A percentile compares a stretch with the other conserved stretches of the same genome.
phyloP scores from a whole-genome alignment of 805 yeast genomes.

The Candida michaelii region DNA sequence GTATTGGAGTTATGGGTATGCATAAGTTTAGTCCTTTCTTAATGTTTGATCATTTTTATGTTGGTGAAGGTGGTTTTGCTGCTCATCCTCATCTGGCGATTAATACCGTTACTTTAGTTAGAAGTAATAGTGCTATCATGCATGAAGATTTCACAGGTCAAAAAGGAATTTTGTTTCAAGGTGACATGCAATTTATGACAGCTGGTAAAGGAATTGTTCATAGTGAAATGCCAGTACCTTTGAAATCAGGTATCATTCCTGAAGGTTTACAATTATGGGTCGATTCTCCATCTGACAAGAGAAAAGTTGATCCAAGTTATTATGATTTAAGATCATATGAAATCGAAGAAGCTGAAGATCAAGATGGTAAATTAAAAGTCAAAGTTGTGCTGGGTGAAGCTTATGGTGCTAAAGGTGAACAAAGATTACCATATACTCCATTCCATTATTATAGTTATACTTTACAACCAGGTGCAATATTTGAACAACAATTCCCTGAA shows the following conservation, averaged over 20 bases:
- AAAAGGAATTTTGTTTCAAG: slow-evolving; percentile 72
- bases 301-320: slow-evolving; percentile 69
- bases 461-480: slow-evolving; percentile 63
- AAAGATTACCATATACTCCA: slow-evolving; percentile 81
- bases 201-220: slow-evolving; percentile 89
- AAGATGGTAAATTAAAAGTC: slow-evolving; percentile 60
- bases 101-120: slow-evolving; percentile 35
- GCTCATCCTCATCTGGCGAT: slow-evolving; percentile 43
- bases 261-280: slow-evolving; percentile 87
- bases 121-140: slow-evolving; percentile 35
- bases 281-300: slow-evolving; percentile 66
- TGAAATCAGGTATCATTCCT: slow-evolving; percentile 45
- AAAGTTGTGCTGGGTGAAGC: slow-evolving; percentile 77
- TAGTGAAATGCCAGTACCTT: slow-evolving; percentile 77
- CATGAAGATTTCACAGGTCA: slow-evolving; percentile 77
- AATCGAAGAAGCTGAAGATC: slow-evolving; percentile 66
- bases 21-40: slow-evolving; percentile 81
- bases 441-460: slow-evolving; percentile 68
- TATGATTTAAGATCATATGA: slow-evolving; percentile 71
- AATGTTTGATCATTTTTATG: slow-evolving; percentile 71
- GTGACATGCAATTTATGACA: slow-evolving; percentile 92
- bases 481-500: slow-evolving; percentile 57
- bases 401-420: slow-evolving; percentile 70
- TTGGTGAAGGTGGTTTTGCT: slow-evolving; percentile 55
- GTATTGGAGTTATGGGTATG: slow-evolving; percentile 67